Evolutionary conservation across 2,329 filamentous ascomycete species (phyloP).

Genomic region (Cryphonectria parasitica): DNA sequence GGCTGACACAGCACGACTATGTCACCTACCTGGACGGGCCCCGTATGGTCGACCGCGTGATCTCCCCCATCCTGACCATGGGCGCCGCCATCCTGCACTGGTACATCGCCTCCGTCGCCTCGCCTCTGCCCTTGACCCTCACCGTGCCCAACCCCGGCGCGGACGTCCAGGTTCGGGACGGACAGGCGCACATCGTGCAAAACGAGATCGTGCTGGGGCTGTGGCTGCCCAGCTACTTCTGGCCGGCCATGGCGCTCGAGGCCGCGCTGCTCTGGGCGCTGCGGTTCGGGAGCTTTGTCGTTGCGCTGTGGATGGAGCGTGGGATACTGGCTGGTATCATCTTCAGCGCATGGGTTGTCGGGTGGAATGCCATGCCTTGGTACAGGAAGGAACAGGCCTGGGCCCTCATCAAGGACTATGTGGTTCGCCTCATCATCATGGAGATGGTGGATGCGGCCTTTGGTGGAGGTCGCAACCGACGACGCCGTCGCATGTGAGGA

Average conservation of each 20-base stretch:
- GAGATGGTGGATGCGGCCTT: conserved; percentile 27
- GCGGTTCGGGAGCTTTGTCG: conserved; percentile 3
- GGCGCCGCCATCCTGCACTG: conserved; percentile 28
- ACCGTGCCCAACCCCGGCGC: conserved; percentile 19
- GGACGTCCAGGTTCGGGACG: conserved; percentile 5
- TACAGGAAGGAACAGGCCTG: conserved; percentile 28
- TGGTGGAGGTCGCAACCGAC: conserved; percentile 22
- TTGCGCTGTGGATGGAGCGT: conserved; percentile 7
- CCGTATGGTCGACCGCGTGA: conserved; percentile 23
- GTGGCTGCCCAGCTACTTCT: conserved; percentile 27
- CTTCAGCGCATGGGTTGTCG: conserved; percentile 21
- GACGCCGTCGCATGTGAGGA: conserved; percentile 20
- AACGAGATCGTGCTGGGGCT: conserved; percentile 21
- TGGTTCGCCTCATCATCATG: conserved; percentile 25
- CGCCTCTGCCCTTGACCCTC: conserved; percentile 24
- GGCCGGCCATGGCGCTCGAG: conserved; percentile 20
- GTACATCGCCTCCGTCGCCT: conserved; percentile 25
- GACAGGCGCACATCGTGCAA: background rate
- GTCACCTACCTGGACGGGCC: conserved; percentile 26
- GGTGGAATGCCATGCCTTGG: conserved; percentile 28
- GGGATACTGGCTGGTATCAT: conserved; percentile 4
- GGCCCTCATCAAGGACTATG: conserved; percentile 28
- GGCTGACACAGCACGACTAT: conserved; percentile 26
- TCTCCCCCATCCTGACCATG: conserved; percentile 21
- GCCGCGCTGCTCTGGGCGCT: conserved; percentile 23